A percentile compares a stretch with the other conserved stretches of the same genome.
Conservation (phyloP, 2,329 filamentous ascomycete genomes). For the Calonectria hongkongensis region DNA sequence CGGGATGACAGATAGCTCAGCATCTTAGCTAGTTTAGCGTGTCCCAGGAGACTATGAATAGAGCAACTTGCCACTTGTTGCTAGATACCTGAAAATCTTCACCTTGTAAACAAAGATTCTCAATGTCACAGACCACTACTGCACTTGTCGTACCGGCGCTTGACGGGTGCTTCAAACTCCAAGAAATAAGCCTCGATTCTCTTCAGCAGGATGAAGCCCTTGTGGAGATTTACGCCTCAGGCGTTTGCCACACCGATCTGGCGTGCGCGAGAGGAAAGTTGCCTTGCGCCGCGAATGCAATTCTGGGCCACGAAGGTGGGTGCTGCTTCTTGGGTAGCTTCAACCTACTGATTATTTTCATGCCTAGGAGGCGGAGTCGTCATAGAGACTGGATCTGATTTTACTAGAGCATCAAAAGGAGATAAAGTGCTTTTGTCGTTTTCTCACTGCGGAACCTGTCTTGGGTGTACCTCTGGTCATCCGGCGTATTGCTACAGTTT, state of each 20-base stretch:
- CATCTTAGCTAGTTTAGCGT: no score
- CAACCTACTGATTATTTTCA: constrained; percentile 2
- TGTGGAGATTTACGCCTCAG: no score
- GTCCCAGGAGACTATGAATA: no score
- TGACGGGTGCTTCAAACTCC: no score
- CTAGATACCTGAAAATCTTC: no score
- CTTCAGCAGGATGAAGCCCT: no score
- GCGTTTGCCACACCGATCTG: not conserved
- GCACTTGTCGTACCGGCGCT: no score
- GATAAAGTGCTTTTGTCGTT: constrained; percentile 45
- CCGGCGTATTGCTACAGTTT: constrained; percentile 44
- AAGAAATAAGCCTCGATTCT: no score
- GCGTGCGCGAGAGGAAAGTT: not conserved
- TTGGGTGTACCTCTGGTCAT: constrained; percentile 30
- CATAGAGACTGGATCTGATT: constrained; percentile 27
- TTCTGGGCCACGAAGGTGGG: not conserved
- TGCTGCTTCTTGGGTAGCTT: not conserved
- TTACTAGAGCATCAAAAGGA: not conserved
- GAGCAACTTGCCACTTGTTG: no score
- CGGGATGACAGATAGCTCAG: no score
- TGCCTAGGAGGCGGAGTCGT: constrained; percentile 42
- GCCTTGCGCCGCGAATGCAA: not conserved
- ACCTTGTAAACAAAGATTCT: no score
- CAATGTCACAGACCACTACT: no score
- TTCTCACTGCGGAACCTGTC: constrained; percentile 34